Base-by-base conservation (phyloP, 164 flowering plant species). In the Piper betle region DNA sequence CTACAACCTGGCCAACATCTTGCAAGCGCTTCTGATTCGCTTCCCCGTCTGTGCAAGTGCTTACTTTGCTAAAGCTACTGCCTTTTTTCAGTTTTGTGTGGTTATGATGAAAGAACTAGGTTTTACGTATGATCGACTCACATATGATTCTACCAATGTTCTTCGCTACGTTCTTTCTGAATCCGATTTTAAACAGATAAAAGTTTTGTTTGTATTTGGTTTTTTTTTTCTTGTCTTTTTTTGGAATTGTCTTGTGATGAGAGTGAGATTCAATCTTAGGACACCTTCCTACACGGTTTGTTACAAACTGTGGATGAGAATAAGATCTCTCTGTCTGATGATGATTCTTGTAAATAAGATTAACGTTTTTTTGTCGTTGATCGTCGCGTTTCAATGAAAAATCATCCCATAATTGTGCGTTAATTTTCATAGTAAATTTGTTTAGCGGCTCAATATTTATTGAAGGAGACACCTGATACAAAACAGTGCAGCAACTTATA, bases 91-190 rank as follows among this genome's bases (percentile, higher is more conserved):
- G 50, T 43, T 43, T 43, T n/a, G 10, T 6, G 50, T 37, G 58
- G 11, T 55, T 37, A 18, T 55, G 39, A 55, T 55, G 58, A 55
- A 37, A 55, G 58, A 55, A 55, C 58, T 16, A 20, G 6, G 20
- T 1, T 33, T 55, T 55, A 20, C 38, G 39, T 20, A 20, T 37
- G 50, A 43, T 43, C 38, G 11, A 55, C 20, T 55, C 38, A 13
- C 38, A 55, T 16, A 15, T 55, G 58, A 55, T 55, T 55, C 20
- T 20, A 55, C 1, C 7, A 13, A 33, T 55, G 38, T 10, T 55
- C 15, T 55, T 55, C 33, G 58, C 58, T 55, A 55, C 58, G 58
- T 55, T 55, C 58, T 55, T 55, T 55, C 58, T 55, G 58, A 55
- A 55, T 55, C 58, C 8, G 16, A n/a, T n/a, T n/a, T n/a, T n/a